Evolutionary conservation across 192 early-diverging fungal species (phyloP).

Genomic region (Paraglomus brasilianum): DNA sequence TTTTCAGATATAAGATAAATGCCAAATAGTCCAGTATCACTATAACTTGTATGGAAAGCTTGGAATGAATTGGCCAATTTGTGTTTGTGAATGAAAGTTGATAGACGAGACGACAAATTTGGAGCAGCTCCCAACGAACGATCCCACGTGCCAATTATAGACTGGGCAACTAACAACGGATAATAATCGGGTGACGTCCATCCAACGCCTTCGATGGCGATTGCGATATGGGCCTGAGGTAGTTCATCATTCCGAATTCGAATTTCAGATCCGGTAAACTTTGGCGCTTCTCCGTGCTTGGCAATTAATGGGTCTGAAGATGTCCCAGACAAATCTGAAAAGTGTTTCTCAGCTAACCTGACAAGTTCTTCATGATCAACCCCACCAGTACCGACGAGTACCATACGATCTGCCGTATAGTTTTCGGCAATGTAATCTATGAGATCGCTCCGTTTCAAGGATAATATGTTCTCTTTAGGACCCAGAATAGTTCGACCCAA

Average conservation of each 20-base stretch:
- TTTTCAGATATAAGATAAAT: slow-evolving; percentile 91
- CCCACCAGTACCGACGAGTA: slow-evolving; percentile 89
- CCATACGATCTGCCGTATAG: slow-evolving; percentile 97
- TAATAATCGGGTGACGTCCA: slow-evolving; percentile 97
- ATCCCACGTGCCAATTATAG: slow-evolving; percentile 97
- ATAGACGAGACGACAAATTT: slow-evolving; percentile 84
- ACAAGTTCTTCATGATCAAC: slow-evolving; percentile 93
- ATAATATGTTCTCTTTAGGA: slow-evolving; percentile 90
- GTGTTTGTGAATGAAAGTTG: slow-evolving; percentile 77
- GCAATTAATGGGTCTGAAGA: slow-evolving; percentile 43
- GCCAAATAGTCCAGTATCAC: slow-evolving; percentile 96
- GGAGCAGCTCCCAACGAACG: slow-evolving; percentile 86
- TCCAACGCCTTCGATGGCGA: slow-evolving; percentile 94
- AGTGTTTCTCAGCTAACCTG: slow-evolving; percentile 89
- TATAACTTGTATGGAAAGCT: slow-evolving; percentile 99
- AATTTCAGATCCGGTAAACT: slow-evolving; percentile 89
- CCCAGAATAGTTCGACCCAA: slow-evolving; percentile 94
- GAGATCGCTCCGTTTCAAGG: slow-evolving; percentile 83
- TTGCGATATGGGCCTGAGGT: slow-evolving; percentile 92
- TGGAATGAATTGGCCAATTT: slow-evolving; percentile 97
- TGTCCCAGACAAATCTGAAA: slow-evolving; percentile 69
- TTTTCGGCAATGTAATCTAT: slow-evolving; percentile 87
- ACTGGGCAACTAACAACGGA: slow-evolving; percentile 91
- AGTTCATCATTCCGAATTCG: slow-evolving; percentile 86
- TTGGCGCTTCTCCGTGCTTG: slow-evolving; percentile 55